Conservation (phyloP, 2,329 filamentous ascomycete species). For the Microascus cirrosus region DNA sequence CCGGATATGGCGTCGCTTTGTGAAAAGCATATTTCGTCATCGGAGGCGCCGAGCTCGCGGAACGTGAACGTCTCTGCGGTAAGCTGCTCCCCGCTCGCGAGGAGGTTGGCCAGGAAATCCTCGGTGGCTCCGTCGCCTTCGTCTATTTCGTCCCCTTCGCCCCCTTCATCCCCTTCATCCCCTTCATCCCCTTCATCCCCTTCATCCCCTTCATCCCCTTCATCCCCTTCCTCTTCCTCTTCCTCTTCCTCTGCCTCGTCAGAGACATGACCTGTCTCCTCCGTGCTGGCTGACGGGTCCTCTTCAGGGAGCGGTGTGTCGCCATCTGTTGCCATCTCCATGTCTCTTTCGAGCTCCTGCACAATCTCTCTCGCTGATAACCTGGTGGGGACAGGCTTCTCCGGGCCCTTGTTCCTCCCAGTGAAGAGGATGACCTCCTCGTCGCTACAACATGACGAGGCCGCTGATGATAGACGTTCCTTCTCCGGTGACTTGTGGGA, state of each 20-base stretch:
- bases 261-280: background rate
- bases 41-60: conserved; percentile 15
- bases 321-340: background rate
- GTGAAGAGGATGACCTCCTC: conserved; percentile 62
- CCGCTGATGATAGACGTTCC: background rate
- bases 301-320: background rate
- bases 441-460: conserved; percentile 2
- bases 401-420: conserved; percentile 29
- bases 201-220: background rate
- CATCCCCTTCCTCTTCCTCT: conserved; percentile 25
- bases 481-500: conserved; percentile 1
- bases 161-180: background rate
- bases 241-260: background rate
- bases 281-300: background rate
- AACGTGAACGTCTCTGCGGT: conserved; percentile 48
- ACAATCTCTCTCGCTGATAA: background rate
- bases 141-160: background rate
- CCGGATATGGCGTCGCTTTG: background rate
- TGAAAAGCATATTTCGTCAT: conserved; percentile 10
- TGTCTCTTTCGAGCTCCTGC: background rate
- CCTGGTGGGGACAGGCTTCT: conserved; percentile 5
- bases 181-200: conserved; percentile 15
- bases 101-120: conserved; percentile 63
- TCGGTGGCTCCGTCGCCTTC: background rate
- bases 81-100: conserved; percentile 36